phyloP scores from a whole-genome alignment of 306 rosid genomes.

The Trichosanthes cucumerina region DNA sequence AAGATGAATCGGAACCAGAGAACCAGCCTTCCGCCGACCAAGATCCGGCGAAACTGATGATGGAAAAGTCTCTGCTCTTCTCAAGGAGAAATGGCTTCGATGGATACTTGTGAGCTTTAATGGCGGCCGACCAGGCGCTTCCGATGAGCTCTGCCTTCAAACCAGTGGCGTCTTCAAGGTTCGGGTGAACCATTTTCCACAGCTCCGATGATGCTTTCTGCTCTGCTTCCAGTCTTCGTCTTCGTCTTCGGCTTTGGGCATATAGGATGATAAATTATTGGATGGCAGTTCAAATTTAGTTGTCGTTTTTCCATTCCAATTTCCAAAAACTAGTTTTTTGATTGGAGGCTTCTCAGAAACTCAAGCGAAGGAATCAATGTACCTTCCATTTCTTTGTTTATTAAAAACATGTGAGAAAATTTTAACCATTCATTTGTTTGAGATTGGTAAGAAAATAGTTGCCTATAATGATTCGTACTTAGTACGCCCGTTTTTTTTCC shows the following conservation, averaged over 20 bases:
- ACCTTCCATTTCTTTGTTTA: not conserved
- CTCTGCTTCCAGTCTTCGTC: not conserved
- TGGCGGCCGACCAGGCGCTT: slow-evolving; percentile 25
- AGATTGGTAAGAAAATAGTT: too few relatives aligned
- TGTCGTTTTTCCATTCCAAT: not conserved
- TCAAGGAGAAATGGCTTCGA: slow-evolving; percentile 18
- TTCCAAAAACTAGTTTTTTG: not conserved
- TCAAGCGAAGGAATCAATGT: not conserved
- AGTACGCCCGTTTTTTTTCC: too few relatives aligned
- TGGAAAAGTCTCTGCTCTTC: not conserved
- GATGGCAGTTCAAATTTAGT: not conserved
- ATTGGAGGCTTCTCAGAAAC: not conserved
- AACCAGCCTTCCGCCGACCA: slow-evolving; percentile 36
- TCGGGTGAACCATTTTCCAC: slow-evolving; percentile 21
- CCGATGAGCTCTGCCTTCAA: slow-evolving; percentile 29
- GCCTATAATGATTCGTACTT: too few relatives aligned
- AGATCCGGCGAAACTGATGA: slow-evolving; percentile 45
- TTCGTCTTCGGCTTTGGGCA: not conserved
- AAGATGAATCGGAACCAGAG: slow-evolving; percentile 11
- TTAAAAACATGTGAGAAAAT: too few relatives aligned
- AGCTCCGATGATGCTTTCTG: not conserved
- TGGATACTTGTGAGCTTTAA: slow-evolving; percentile 22
- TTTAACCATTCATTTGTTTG: too few relatives aligned
- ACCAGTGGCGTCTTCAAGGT: slow-evolving; percentile 23
- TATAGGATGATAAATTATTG: not conserved